Conservation (phyloP, 768 basidiomycete genomes). For the Mycena albidolilacea region DNA sequence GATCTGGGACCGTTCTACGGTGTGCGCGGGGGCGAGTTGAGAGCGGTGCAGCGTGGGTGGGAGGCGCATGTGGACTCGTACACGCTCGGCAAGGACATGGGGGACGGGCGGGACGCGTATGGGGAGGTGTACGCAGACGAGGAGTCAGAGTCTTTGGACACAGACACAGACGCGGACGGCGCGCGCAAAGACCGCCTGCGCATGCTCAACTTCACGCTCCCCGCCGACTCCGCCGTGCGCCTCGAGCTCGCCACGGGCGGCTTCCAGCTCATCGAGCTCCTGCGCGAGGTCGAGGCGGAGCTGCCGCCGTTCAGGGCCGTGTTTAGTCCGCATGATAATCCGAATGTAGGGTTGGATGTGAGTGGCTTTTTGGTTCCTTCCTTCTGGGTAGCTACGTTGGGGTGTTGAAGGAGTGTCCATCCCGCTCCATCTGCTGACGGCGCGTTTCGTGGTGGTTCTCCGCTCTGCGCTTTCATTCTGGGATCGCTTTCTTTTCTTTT, state of each 20-base stretch:
- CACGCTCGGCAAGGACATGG: conserved; percentile 54
- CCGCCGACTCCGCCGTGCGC: conserved; percentile 40
- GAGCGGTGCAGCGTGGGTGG: conserved; percentile 52
- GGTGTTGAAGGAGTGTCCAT: too few species aligned
- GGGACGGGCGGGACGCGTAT: conserved; percentile 29
- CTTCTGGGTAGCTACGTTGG: too few species aligned
- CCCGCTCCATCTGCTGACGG: too few species aligned
- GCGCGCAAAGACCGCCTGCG: conserved; percentile 31
- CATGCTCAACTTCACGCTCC: conserved; percentile 49
- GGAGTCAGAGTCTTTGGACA: too few species aligned
- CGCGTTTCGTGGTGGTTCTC: not conserved
- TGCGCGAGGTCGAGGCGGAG: conserved; percentile 56
- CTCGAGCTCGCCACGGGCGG: conserved; percentile 47
- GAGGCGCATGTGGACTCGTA: conserved; percentile 57
- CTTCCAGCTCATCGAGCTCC: conserved; percentile 54
- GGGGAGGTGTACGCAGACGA: not conserved
- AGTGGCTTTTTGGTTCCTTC: not conserved
- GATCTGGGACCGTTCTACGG: conserved; percentile 90
- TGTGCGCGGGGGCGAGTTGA: conserved; percentile 60
- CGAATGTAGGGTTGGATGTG: conserved; percentile 54
- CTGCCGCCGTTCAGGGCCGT: conserved; percentile 66
- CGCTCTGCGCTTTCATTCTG: not conserved
- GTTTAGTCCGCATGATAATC: conserved; percentile 67
- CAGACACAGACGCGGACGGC: too few species aligned
- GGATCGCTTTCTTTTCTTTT: not conserved